Conservation (phyloP, 257 asterid species). For the Solanum piurae region DNA sequence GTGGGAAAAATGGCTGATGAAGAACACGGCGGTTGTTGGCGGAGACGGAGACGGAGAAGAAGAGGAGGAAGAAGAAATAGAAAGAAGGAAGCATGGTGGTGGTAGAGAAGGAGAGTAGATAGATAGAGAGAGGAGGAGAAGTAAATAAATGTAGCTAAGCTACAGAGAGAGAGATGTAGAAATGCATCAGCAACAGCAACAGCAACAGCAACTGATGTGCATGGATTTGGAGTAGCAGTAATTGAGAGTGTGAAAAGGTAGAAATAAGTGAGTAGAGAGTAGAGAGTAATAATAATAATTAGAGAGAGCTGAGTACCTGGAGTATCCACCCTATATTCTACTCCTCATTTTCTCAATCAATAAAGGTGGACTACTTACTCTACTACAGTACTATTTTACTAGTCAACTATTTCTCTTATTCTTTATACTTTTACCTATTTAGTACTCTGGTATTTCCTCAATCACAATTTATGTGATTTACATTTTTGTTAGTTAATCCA, state of each 20-base stretch:
- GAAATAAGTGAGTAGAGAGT: not conserved
- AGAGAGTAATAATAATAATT: not conserved
- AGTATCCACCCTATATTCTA: conserved; percentile 17
- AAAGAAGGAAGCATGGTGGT: conserved; percentile 9
- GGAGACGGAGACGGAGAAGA: conserved; percentile 5
- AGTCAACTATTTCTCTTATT: not conserved
- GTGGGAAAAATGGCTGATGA: conserved; percentile 57
- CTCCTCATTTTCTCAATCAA: not conserved
- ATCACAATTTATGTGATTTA: too few relatives aligned
- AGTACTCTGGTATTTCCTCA: too few relatives aligned
- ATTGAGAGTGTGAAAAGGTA: not conserved
- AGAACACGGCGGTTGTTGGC: conserved; percentile 52
- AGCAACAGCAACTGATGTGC: not conserved
- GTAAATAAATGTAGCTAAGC: not conserved
- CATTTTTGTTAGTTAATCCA: too few relatives aligned
- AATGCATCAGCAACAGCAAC: not conserved
- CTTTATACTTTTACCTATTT: too few relatives aligned
- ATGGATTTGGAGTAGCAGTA: not conserved
- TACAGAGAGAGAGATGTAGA: not conserved
- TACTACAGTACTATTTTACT: not conserved
- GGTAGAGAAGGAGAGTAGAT: not conserved
- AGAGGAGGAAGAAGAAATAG: not conserved
- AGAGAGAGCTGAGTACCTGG: not conserved
- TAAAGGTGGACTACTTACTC: not conserved
- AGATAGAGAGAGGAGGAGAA: not conserved